Evolutionary conservation across 177 flowering plant species (phyloP), one percentile per base, ranked within the genome.

Genomic region (Vitis hybrid): DNA sequence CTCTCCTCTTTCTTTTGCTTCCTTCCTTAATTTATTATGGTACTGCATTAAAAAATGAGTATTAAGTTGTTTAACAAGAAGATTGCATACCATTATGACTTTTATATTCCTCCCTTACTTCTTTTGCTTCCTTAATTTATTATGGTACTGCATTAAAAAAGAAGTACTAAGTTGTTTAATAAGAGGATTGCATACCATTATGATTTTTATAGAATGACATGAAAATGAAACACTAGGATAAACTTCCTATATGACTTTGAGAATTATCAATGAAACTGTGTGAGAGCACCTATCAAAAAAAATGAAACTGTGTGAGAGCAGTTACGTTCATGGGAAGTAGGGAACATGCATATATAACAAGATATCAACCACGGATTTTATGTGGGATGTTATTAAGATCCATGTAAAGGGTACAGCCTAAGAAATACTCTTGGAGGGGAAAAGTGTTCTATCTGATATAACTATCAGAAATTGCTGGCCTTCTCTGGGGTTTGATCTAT

Each of bases 1-100:
- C 76, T 89, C 96, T 22, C 99, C 97, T 76, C 94, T 83, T 70
- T 82, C 92, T 68, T 74, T 63, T 48, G 93, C 98, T 84, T 90
- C 97, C 66, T 26, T 75, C 72, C 75, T 79, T 22, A 82, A 81
- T 74, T 85, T 88, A 53, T 81, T 85, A 78, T 87, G 89, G 67
- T 55, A 75, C 99, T 93, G 89, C 50, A 45, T 66, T 20, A 64
- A 16, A 50, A 26, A 16, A 58, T 12, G 7, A 33, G 45, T 33
- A 33, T 1, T 33, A 33, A 33, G 45, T 33, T 6, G 45, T 33
- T 33, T 33, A 33, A 33, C 45, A 6, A 33, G 45, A 33, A 33
- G 45, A 33, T 33, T 5, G 45, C 45, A 33, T 33, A 33, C 6
- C 45, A 15, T 89, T 90, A 68, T 70, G 5, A 20, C 87, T 69